Percentiles rank a stretch among this genome's conserved stretches.
Evolutionary conservation across 2,329 filamentous ascomycete species (phyloP).

Genomic region (Mycogone perniciosa): DNA sequence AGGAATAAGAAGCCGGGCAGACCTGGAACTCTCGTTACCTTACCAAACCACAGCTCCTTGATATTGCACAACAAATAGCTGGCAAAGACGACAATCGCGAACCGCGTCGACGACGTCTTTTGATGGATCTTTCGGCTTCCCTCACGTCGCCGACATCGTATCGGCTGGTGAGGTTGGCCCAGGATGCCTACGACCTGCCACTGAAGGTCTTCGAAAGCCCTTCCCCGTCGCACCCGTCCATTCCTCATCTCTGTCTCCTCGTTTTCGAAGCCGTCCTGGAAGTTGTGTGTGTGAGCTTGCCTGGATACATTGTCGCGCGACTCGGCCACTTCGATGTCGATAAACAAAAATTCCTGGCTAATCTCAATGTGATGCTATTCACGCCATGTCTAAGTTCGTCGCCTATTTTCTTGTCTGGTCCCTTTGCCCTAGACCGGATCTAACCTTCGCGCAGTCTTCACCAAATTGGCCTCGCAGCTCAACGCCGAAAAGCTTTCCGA

Average conservation of each 20-base stretch:
- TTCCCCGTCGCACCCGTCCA: conserved; percentile 55
- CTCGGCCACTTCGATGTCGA: conserved; percentile 92
- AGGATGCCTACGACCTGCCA: conserved; percentile 36
- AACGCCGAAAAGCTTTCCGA: conserved; percentile 86
- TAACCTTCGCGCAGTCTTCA: conserved; percentile 63
- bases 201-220: conserved; percentile 35
- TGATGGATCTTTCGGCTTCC: conserved; percentile 33
- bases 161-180: conserved; percentile 34
- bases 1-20: too few species aligned
- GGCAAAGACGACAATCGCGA: not conserved
- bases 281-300: conserved; percentile 89
- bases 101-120: conserved; percentile 1
- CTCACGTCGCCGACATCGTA: conserved; percentile 39
- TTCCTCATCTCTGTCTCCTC: conserved; percentile 66
- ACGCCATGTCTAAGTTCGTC: conserved; percentile 86
- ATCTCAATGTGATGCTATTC: conserved; percentile 93
- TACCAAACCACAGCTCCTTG: not conserved
- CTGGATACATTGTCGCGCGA: conserved; percentile 86
- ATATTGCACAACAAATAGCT: not conserved
- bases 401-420: not conserved
- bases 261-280: conserved; percentile 94
- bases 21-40: too few species aligned
- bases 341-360: conserved; percentile 92
- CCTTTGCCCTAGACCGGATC: not conserved
- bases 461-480: conserved; percentile 89